Evolutionary conservation across 371 early-diverging fungal genomes (phyloP).

Genomic region (Mortierella sp.): DNA sequence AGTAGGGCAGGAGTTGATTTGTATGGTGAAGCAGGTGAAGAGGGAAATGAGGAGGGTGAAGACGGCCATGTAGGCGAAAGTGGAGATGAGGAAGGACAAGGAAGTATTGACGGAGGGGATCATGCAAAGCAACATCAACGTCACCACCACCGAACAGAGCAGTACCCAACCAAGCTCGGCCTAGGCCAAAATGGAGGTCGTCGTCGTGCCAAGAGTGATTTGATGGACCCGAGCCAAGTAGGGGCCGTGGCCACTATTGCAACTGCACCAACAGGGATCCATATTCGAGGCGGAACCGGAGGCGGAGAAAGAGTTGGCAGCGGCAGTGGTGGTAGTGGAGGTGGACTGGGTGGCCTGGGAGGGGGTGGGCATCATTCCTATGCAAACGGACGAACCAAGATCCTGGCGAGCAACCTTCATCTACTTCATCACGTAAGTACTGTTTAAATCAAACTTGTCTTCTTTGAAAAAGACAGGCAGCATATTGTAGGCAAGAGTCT

Average conservation of each 20-base stretch:
- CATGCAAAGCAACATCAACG: background rate
- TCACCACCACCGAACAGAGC: conserved; percentile 4
- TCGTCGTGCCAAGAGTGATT: background rate
- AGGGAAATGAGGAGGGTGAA: background rate
- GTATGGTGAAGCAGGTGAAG: background rate
- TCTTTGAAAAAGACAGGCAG: too few species aligned
- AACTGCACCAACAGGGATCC: too few species aligned
- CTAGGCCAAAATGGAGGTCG: background rate
- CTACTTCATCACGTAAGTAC: conserved; percentile 48
- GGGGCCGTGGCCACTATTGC: too few species aligned
- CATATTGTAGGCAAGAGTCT: background rate
- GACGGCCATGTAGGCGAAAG: background rate
- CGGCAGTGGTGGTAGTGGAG: background rate
- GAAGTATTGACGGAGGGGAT: background rate
- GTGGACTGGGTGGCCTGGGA: conserved; percentile 8
- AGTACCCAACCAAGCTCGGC: background rate
- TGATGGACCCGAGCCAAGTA: too few species aligned
- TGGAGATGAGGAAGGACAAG: background rate
- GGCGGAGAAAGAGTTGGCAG: background rate
- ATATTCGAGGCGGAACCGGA: background rate
- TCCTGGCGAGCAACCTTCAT: conserved; percentile 43
- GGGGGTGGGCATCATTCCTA: background rate
- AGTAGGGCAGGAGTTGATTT: too few species aligned
- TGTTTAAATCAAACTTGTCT: too few species aligned
- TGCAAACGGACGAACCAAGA: conserved; percentile 28